Base-by-base conservation (phyloP, 2,329 filamentous ascomycete genomes). In the Beauveria rudraprayagi region DNA sequence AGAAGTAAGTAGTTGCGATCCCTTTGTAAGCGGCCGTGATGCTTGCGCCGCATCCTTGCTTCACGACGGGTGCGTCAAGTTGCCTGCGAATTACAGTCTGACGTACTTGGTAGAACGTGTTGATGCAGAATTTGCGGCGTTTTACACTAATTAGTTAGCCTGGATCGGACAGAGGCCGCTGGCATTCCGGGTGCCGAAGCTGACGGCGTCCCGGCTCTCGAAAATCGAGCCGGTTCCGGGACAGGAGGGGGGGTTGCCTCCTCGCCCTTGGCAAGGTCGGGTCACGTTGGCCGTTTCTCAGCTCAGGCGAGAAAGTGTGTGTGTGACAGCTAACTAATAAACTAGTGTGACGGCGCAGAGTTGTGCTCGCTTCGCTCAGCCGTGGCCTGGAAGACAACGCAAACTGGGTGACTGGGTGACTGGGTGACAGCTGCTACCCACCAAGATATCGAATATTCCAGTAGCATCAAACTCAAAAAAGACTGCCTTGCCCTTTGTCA, bases 391-490 rank as follows among this genome's bases (percentile, higher is more conserved):
- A n/a, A 44, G 30, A 26, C 24, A 22, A 24, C 14, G 46, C 52
- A 43, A 40, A 28, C 53, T 16, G 7, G 43, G 14, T 8, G 28
- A 14, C 53, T 16, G 7, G 43, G 14, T 8, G 28, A 14, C 47
- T 46, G 30, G 6, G 34, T 40, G 19, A 26, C 56, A 51, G 56
- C 34, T 43, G 11, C 24, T 19, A 58, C 56, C 17, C 46, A 34
- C 44, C 19, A 46, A 9, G 48, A n/a, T 53, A 37, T 41, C 26
- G 17, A 37, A 24, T 34, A 34, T 37, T 52, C 40, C 40, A 40
- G 47, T 59, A 52, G 48, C n/a, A 24, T 28, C 11, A 60, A 60
- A 60, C 57, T 60, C 57, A 60, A 60, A 60, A 60, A 44, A 30
- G 16, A 14, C 40, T 44, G 48, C 48, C 40, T 22, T 2, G n/a